Conservation (phyloP, 805 yeast genomes). For the Saccharomyces mikatae region DNA sequence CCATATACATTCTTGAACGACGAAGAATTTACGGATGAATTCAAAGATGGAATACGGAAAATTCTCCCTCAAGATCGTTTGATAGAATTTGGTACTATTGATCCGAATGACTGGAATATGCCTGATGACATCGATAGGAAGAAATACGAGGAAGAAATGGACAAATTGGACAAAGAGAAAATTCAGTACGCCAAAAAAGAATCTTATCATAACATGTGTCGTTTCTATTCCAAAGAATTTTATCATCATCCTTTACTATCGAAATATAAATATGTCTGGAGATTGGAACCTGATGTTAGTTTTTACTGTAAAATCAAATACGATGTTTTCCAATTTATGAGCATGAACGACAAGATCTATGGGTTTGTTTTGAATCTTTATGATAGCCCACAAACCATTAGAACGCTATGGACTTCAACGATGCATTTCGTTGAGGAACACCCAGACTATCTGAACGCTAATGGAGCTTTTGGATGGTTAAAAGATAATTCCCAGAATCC, state of each 20-base stretch:
- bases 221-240: conserved; percentile 62
- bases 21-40: conserved; percentile 49
- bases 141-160: conserved; percentile 36
- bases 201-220: conserved; percentile 80
- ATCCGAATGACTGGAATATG: conserved; percentile 46
- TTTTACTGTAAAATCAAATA: conserved; percentile 64
- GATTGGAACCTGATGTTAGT: conserved; percentile 67
- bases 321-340: conserved; percentile 71
- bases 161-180: conserved; percentile 33
- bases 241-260: conserved; percentile 55
- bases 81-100: conserved; percentile 39
- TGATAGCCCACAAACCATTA: conserved; percentile 59
- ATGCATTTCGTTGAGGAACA: conserved; percentile 46
- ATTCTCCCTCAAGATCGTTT: conserved; percentile 36
- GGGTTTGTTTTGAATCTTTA: conserved; percentile 66
- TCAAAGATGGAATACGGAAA: conserved; percentile 39
- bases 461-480: conserved; percentile 58
- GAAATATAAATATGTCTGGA: conserved; percentile 67
- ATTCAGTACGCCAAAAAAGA: conserved; percentile 52
- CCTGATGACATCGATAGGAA: conserved; percentile 48
- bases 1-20: conserved; percentile 81
- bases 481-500: conserved; percentile 51
- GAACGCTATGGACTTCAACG: conserved; percentile 63
- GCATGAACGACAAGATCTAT: conserved; percentile 55
- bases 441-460: conserved; percentile 50